Percentiles rank a stretch among this genome's conserved stretches.
Evolutionary conservation across 495 filamentous ascomycete genomes (phyloP).

Genomic region (Geoglossum glabrum): DNA sequence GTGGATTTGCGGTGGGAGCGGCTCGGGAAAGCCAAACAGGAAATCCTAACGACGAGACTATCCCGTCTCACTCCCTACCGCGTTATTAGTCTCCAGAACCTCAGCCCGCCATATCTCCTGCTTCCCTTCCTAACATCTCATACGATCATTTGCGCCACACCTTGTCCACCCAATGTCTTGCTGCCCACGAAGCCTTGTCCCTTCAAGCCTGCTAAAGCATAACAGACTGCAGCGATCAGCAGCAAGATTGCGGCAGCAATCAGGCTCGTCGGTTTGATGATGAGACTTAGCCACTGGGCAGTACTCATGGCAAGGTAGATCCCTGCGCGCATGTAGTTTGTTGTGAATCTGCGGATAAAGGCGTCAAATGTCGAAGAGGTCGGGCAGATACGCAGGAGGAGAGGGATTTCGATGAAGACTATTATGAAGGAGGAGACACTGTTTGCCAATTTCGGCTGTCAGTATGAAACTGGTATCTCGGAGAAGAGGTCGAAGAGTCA

Average conservation of each 20-base stretch:
- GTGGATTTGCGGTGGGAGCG: not conserved
- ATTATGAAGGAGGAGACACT: constrained; percentile 69
- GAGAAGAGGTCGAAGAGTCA: constrained; percentile 5
- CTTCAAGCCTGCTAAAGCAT: constrained; percentile 65
- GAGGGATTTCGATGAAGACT: constrained; percentile 90
- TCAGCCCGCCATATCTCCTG: not conserved
- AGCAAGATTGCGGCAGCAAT: constrained; percentile 76
- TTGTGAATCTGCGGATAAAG: constrained; percentile 79
- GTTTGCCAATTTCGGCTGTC: not conserved
- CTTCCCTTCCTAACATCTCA: constrained; percentile 15
- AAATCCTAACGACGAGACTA: not conserved
- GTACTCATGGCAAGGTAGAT: constrained; percentile 67
- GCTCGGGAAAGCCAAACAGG: not conserved
- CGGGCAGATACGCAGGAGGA: constrained; percentile 93
- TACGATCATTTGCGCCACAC: constrained; percentile 97
- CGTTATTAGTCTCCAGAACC: not conserved
- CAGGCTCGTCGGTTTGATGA: constrained; percentile 38
- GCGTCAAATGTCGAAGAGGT: constrained; percentile 76
- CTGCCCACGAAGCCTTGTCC: constrained; percentile 88
- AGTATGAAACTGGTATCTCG: not conserved
- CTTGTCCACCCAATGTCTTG: constrained; percentile 89
- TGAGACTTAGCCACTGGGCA: constrained; percentile 64
- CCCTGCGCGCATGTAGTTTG: constrained; percentile 91
- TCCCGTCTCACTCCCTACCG: not conserved
- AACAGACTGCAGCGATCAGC: constrained; percentile 57